Evolutionary conservation across 1,284 basidiomycete species (phyloP), one percentile per base, ranked within the genome.

Genomic region (Sanghuangporus sanghuang): DNA sequence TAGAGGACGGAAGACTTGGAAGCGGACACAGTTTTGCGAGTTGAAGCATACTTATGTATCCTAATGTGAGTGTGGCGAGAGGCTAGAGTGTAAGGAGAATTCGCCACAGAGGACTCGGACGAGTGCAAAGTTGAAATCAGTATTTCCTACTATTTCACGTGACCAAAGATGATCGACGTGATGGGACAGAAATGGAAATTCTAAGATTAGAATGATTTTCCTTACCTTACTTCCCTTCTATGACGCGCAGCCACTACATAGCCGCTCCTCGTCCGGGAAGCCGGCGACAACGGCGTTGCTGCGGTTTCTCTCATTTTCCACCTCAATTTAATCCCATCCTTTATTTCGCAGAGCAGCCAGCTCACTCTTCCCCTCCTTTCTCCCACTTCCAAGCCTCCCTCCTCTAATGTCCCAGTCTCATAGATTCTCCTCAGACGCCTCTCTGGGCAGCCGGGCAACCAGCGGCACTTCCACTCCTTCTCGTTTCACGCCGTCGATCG

Each of bases 21-120:
- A 49, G 48, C 14, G 7, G 35, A 14, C 52, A 36, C 52, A 32
- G 16, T 54, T 16, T 11, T 2, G 0, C 11, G 52, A 18, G 1
- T 16, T 32, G 14, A 11, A 12, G 14, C 14, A 42, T 38, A 35
- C 16, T 38, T 54, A 32, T 54, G 27, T 36, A 54, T 27, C 12
- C 12, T 21, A n/a, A 21, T 11, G 16, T 40, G n/a, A 21, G 8
- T 42, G 55, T 57, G 53, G 53, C 52, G 40, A 54, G 16, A 40
- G 40, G 27, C 39, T 57, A 40, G 59, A 61, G 23, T 61, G 53
- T 39, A 54, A 7, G 49, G 49, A 42, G 50, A 54, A 21, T 18
- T 32, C 21, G 60, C 53, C 38, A 62, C 48, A 54, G 32, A 62
- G 39, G 35, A 46, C n/a, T n/a, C 32, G 18, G 57, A 59, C 32